A percentile compares a stretch with the other conserved stretches of the same genome.
phyloP scores from a whole-genome alignment of 257 asterid species.

The Jasminum sambac region DNA sequence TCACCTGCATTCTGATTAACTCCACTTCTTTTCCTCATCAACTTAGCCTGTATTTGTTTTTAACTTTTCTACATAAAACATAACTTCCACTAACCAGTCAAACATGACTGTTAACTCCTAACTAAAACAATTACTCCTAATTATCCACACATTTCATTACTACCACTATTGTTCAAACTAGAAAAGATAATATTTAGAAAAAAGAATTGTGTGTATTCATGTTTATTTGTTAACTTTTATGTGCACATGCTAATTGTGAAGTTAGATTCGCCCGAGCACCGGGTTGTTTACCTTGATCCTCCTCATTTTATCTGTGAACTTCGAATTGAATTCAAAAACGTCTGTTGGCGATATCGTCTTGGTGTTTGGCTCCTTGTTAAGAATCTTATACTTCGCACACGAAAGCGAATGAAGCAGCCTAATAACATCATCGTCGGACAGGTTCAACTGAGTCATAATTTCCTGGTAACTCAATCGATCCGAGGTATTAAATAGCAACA shows the following conservation, averaged over 20 bases:
- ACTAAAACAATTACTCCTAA: too few species aligned
- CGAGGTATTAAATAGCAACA: constrained; percentile 83
- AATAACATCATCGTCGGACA: constrained; percentile 89
- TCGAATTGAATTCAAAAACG: constrained; percentile 82
- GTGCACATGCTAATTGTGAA: background rate
- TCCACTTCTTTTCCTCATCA: background rate
- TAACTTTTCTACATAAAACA: too few species aligned
- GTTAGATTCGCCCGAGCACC: background rate
- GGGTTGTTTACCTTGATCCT: constrained; percentile 72
- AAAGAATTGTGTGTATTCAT: background rate
- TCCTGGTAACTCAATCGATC: constrained; percentile 89
- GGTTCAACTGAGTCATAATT: constrained; percentile 81
- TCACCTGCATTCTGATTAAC: background rate
- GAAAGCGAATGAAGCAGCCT: constrained; percentile 95
- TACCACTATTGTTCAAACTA: too few species aligned
- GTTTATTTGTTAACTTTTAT: background rate
- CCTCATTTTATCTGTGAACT: constrained; percentile 94
- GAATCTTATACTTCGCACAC: constrained; percentile 94
- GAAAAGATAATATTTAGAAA: too few species aligned
- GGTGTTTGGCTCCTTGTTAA: constrained; percentile 86
- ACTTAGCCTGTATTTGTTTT: too few species aligned
- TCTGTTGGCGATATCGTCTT: constrained; percentile 79
- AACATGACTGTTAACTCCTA: too few species aligned
- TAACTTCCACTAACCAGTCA: too few species aligned
- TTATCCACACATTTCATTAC: too few species aligned